Base-by-base conservation (phyloP, 1,284 basidiomycete species). In the Mycosarcoma maydis region DNA sequence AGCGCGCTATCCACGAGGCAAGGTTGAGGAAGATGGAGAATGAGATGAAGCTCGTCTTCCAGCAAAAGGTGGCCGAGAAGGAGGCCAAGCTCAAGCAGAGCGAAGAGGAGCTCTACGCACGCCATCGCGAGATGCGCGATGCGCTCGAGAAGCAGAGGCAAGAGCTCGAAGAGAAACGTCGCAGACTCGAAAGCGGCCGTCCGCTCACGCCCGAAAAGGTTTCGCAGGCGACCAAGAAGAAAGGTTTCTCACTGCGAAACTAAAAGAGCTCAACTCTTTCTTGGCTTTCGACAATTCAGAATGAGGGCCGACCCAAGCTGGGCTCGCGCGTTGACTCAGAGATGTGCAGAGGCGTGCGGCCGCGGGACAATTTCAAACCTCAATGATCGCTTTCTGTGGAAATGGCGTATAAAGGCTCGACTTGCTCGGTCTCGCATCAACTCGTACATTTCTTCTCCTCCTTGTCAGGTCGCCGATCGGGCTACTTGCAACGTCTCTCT, bases 101-200 rank as follows among this genome's bases (percentile, higher is more conserved):
- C 65, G 79, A 81, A 46, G 79, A 81, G 57, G 79, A 81, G 72
- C 70, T 81, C 34, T 81, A 81, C 46, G 77, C 78, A 23, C 76
- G 79, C 46, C 79, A 81, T 58, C 67, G 78, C 42, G 78, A 81
- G 69, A 81, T 81, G 79, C 66, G 77, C 44, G 75, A 78, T 47
- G 77, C 80, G 17, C 86, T 98, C 77, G 96, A 98, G 85, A 98
- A 95, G 86, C 95, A 98, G 84, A 88, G 93, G 75, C 81, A 86
- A 68, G 95, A 98, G 80, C 86, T 98, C 76, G 95, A 98, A 84
- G 95, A 98, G 90, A 98, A 97, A 89, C 87, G 92, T 84, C 89
- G 91, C 81, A 88, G 90, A 80, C 88, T 98, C 83, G 95, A 98
- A 85, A 91, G 89, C 76, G 94, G 74, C 34, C 59, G 72, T 27